Conservation (phyloP, 1,284 basidiomycete genomes). For the Phenoliferia sp. region DNA sequence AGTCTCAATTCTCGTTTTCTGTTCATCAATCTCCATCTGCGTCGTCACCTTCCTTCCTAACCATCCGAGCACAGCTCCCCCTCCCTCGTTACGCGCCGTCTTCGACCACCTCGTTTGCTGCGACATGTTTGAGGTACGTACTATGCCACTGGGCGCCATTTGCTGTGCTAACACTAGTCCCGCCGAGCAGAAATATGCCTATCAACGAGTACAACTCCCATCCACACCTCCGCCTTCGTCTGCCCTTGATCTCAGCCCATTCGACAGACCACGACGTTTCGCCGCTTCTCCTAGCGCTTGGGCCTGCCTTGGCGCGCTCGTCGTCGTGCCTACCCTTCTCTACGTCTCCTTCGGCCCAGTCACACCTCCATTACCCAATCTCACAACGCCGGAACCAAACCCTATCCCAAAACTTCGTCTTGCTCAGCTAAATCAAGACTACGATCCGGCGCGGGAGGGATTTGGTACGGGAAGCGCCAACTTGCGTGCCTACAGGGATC, state of each 20-base stretch:
- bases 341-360: background rate
- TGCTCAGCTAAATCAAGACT: background rate
- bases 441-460: background rate
- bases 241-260: background rate
- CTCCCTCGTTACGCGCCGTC: no score
- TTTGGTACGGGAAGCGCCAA: constrained; percentile 2
- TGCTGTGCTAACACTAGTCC: no score
- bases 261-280: background rate
- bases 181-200: no score
- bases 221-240: background rate
- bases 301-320: background rate
- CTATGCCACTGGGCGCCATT: no score
- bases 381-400: background rate
- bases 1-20: no score
- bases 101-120: no score
- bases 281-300: background rate
- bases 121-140: no score
- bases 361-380: background rate
- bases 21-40: no score
- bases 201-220: no score
- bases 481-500: background rate
- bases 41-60: no score
- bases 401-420: background rate
- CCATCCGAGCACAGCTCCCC: no score
- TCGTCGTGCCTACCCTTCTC: background rate